Base-by-base conservation (phyloP, 805 yeast genomes). In the Kodamaea laetipori region DNA sequence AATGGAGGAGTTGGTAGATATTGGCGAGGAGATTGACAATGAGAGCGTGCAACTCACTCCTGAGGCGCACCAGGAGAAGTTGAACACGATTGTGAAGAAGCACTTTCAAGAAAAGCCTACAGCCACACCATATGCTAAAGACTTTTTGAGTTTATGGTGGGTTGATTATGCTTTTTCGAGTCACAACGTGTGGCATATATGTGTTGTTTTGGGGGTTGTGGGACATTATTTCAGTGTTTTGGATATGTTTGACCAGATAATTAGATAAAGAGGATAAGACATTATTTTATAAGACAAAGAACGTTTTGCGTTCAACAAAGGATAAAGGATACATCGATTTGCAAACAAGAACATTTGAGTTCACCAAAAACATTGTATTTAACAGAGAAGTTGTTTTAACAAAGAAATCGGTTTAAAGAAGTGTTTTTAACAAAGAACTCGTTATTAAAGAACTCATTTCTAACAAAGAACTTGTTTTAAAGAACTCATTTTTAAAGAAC, bases 141-240 rank as follows among this genome's bases (percentile, higher is more conserved):
- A 67, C 11, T 73, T 82, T 41, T 54, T 65, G 26, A 80, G 89
- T 1, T 60, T 86, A 15, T 92, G 85, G 92, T 90, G 97, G 92
- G 82, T 82, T 11, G 94, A 86, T 54, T 86, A 84, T 60, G 61
- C 77, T 19, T 71, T 82, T 42, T 76, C 81, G 32, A 87, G 96
- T 27, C 99, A 92, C 63, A 90, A 90, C 56, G 71, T 92, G 23
- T 92, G 99, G 99, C 99, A 92, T 66, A 61, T 89, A 9, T 88
- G 86, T 58, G 99, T 94, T 23, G 77, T 94, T 12, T 73, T 86
- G 18, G 99, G 99, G 2, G 81, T 89, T n/a, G 63, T 86, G 32
- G 95, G 95, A 24, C 98, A 92, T 63, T 94, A 90, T 64, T 71
- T 73, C 44, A 92, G 95, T 10, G 70, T 89, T 28, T 68, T 88